phyloP scores from a whole-genome alignment of 371 early-diverging fungal species.

The Umbelopsis sp. region DNA sequence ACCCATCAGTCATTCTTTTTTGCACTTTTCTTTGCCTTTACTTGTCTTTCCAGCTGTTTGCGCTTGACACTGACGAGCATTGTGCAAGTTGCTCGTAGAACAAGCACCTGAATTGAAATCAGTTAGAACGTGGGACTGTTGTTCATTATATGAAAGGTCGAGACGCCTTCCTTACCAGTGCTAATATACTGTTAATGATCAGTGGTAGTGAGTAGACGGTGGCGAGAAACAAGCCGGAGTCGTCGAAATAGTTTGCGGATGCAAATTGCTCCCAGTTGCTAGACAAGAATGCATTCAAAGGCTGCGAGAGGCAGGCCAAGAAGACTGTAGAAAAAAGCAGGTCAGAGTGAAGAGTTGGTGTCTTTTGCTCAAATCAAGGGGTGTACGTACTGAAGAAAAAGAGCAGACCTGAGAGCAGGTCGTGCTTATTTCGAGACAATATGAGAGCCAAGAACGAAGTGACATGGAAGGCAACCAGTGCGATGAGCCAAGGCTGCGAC shows the following conservation, averaged over 20 bases:
- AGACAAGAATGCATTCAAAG: conserved; percentile 44
- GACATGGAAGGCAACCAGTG: conserved; percentile 41
- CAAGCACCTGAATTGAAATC: conserved; percentile 27
- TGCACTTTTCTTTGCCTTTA: conserved; percentile 20
- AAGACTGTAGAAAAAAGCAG: conserved; percentile 33
- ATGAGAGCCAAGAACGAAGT: conserved; percentile 31
- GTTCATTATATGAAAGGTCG: not conserved
- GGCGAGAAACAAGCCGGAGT: conserved; percentile 46
- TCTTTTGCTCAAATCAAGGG: not conserved
- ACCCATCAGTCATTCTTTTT: not conserved
- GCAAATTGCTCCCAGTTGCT: conserved; percentile 41
- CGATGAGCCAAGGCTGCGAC: conserved; percentile 48
- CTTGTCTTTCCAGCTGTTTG: conserved; percentile 30
- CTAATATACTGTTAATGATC: conserved; percentile 40
- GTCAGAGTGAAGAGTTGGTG: not conserved
- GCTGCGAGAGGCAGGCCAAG: conserved; percentile 36
- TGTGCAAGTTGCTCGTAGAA: conserved; percentile 31
- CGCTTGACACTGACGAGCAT: conserved; percentile 36
- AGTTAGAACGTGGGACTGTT: not conserved
- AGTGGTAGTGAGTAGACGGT: conserved; percentile 50
- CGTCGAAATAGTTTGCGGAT: conserved; percentile 49
- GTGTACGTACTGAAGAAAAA: conserved; percentile 36
- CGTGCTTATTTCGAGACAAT: conserved; percentile 31
- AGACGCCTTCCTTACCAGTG: conserved; percentile 36
- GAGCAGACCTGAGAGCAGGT: conserved; percentile 34